Evolutionary conservation across 106 monocot genomes (phyloP), one percentile per base, ranked within the genome.

Genomic region (Dendrobium officinale): DNA sequence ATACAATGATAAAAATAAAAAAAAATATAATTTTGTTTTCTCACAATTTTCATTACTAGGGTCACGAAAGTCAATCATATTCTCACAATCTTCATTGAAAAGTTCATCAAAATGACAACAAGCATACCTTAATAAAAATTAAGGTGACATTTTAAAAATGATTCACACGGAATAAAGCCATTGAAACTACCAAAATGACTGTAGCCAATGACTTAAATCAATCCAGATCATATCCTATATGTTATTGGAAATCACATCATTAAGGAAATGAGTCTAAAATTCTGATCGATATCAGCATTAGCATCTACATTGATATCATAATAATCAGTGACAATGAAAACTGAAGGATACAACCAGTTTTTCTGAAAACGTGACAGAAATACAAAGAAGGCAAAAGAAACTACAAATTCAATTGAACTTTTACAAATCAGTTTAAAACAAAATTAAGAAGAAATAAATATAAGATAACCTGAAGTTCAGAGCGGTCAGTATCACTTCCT

Each of bases 401-500:
- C 70, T 13, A 70, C 31, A 70, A 33, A 11, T 20, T 16, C 17
- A 5, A 4, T 11, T 58, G 3, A 78, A 4, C 59, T 6, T 47
- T 16, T 15, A 70, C 70, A 70, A 73, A 61, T 48, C 16, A 37
- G 29, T 10, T 72, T 31, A 77, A 76, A 15, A 26, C 6, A n/a
- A n/a, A 6, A 43, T 44, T 0, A 75, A 44, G 44, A 51, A 51
- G 13, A 51, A 11, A 10, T 1, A 51, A 16, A 13, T 26, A 49
- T 76, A 9, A 51, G 51, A 51, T 80, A 47, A 92, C 96, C 93
- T 97, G 96, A 2, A 97, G 78, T 83, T 97, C 96, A 77, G 90
- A 88, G 77, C 89, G 90, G 54, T 97, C 88, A 33, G 67, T 77
- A 68, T 87, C 84, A 59, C 80, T 87, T 27, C 92, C 88, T 82